Evolutionary conservation across 2,329 filamentous ascomycete genomes (phyloP), one percentile per base, ranked within the genome.

Genomic region (Pseudogymnoascus sp.): DNA sequence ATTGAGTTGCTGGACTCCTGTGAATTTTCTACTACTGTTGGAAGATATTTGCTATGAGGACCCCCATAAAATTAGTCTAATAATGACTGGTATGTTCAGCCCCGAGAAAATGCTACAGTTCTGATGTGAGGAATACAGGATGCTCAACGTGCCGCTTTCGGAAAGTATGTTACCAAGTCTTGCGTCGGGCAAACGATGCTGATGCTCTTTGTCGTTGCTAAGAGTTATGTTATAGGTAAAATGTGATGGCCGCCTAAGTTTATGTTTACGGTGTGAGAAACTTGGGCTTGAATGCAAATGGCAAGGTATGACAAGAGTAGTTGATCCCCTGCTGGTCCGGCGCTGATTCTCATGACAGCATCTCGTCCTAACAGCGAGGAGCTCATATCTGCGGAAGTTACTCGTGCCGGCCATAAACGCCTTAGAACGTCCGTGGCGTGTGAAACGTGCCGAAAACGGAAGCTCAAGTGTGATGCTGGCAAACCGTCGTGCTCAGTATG

Each of bases 71-170:
- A 56, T 33, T 56, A 56, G n/a, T 31, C n/a, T 56, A 56, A 56
- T 56, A 56, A 56, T 56, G 46, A 56, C 46, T 19, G 46, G 46
- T 56, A 56, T 56, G 46, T 56, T 9, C n/a, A 33, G n/a, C 26
- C 6, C 46, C 5, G 19, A 31, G 9, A 19, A 31, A 56, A 56
- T 33, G 21, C n/a, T 56, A 19, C 10, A 15, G 7, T 33, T 85
- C 46, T 56, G n/a, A 56, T 56, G 10, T 7, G 29, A 56, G 26
- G 2, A 33, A 33, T 56, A 10, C 29, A 56, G 46, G 46, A 33
- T 56, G 46, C 29, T 56, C 46, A 33, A 56, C 46, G 9, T 56
- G 46, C 11, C 46, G 46, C 26, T 56, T 56, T 56, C 46, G 46
- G 15, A 56, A 56, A 19, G 46, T 33, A 56, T 19, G 46, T 7